phyloP scores from a whole-genome alignment of 164 flowering plant genomes.

The Vitis vinifera region ASM3070453v1 NC_081820.1:1014001-1014500 shows the following conservation, averaged over 20 bases:
- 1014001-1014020: too few species aligned
- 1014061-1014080: too few species aligned
- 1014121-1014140: not conserved
- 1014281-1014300: not conserved
- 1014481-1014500: too few species aligned
- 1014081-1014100: too few species aligned
- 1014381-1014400: not conserved
- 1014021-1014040: too few species aligned
- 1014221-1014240: constrained; percentile 91
- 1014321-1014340: not conserved
- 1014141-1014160: not conserved
- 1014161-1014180: constrained; percentile 38
- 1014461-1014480: too few species aligned
- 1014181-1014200: constrained; percentile 86
- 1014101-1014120: too few species aligned
- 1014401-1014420: not conserved
- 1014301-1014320: not conserved
- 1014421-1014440: too few species aligned
- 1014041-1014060: too few species aligned
- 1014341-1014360: not conserved
- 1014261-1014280: constrained; percentile 69
- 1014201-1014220: constrained; percentile 90
- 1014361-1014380: not conserved
- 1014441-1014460: not conserved
- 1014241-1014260: constrained; percentile 96